phyloP scores from a whole-genome alignment of 169 alveolate species.

The Plasmodium knowlesi region DNA sequence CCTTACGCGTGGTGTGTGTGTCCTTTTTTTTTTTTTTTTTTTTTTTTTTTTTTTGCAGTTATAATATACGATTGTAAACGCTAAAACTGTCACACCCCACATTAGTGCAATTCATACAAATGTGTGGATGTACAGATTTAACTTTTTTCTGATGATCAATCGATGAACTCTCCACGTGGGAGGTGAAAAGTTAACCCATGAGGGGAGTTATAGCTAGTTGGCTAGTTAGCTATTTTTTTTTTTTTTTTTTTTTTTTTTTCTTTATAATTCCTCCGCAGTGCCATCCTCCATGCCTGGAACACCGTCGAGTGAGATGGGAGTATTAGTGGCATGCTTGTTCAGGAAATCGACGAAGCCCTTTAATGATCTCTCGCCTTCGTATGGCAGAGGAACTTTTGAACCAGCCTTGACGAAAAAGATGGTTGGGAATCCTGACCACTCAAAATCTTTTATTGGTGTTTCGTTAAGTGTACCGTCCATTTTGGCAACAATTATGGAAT shows the following conservation, averaged over 20 bases:
- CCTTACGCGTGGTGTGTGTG: not conserved
- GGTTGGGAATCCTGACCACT: constrained; percentile 87
- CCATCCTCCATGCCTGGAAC: constrained; percentile 25
- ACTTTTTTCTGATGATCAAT: too few relatives aligned
- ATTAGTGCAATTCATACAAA: not conserved
- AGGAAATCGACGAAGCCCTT: constrained; percentile 82
- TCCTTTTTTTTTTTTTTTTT: too few relatives aligned
- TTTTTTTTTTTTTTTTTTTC: not conserved
- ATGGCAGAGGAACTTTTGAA: constrained; percentile 76
- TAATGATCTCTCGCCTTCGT: constrained; percentile 82
- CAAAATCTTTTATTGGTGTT: constrained; percentile 81
- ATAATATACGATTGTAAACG: not conserved
- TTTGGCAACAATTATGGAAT: constrained; percentile 78
- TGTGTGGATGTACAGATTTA: not conserved
- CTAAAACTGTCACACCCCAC: not conserved
- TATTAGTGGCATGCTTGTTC: constrained; percentile 76
- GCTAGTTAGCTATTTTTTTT: not conserved
- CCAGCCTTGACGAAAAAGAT: constrained; percentile 83
- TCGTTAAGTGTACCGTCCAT: constrained; percentile 86
- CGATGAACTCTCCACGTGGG: too few relatives aligned
- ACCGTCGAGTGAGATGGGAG: constrained; percentile 56
- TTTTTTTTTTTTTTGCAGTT: not conserved
- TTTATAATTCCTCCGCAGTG: constrained; percentile 38
- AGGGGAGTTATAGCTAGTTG: too few relatives aligned
- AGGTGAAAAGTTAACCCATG: too few relatives aligned